Conservation (phyloP, 2,329 filamentous ascomycete genomes). For the Penicillium digitatum region DNA sequence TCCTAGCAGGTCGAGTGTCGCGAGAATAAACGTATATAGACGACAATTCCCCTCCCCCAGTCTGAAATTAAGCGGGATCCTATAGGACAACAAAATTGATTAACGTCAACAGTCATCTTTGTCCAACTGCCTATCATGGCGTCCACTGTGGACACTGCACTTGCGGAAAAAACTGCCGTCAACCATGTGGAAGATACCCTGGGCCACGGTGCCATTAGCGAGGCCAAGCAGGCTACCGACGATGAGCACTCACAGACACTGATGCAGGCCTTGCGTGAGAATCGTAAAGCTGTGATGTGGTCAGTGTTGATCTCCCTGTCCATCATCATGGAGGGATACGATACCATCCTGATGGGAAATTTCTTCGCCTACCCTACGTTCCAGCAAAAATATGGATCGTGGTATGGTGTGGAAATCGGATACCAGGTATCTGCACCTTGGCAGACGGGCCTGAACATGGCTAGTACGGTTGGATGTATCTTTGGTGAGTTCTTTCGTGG, state of each 20-base stretch:
- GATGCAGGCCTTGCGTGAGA: constrained; percentile 17
- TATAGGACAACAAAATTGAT: background rate
- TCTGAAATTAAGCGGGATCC: background rate
- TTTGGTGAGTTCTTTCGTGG: constrained; percentile 15
- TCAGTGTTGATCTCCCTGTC: constrained; percentile 44
- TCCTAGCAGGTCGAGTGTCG: background rate
- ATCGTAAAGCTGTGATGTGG: constrained; percentile 32
- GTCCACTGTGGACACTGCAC: constrained; percentile 9
- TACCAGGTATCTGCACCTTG: constrained; percentile 52
- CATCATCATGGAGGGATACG: constrained; percentile 54
- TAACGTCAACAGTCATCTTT: background rate
- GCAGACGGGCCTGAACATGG: constrained; percentile 57
- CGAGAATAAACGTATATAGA: constrained; percentile 9
- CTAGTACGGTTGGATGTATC: constrained; percentile 22
- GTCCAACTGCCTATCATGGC: constrained; percentile 5
- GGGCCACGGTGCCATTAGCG: constrained; percentile 21
- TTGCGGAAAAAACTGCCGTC: constrained; percentile 25
- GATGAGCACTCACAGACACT: constrained; percentile 21
- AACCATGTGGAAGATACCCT: constrained; percentile 28
- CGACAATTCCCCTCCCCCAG: background rate
- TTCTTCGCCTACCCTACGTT: constrained; percentile 48
- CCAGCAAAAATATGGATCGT: constrained; percentile 38
- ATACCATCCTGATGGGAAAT: constrained; percentile 49
- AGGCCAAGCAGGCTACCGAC: constrained; percentile 21
- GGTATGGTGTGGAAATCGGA: constrained; percentile 9